These are phyloP conservation scores for Blastobotrys indianensis DNA, from an alignment of 1,139 yeast species.

Conservation along the genomic window DNA sequence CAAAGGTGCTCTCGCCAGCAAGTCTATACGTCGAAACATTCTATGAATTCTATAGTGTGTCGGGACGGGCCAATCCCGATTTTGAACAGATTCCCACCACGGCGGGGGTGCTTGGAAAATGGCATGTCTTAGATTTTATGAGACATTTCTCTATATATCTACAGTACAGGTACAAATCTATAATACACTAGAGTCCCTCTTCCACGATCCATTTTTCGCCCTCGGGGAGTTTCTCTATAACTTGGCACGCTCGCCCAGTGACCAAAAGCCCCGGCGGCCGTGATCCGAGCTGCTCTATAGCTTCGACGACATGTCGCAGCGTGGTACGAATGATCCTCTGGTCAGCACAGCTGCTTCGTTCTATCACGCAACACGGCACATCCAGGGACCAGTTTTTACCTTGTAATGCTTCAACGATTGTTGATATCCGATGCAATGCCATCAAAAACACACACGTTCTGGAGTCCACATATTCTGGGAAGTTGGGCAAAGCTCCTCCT, in stretches of 20 bases:
- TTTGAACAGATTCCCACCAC: too few species aligned
- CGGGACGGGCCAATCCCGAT: too few species aligned
- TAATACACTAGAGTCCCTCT: slow-evolving; percentile 43
- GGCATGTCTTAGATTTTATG: too few species aligned
- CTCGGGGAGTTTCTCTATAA: slow-evolving; percentile 32
- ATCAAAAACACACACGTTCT: slow-evolving; percentile 85
- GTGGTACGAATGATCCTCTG: slow-evolving; percentile 79
- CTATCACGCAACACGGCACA: slow-evolving; percentile 80
- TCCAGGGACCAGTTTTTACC: slow-evolving; percentile 60
- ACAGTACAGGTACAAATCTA: too few species aligned
- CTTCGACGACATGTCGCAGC: slow-evolving; percentile 58
- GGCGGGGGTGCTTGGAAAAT: too few species aligned
- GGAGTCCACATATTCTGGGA: slow-evolving; percentile 65
- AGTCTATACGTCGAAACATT: too few species aligned
- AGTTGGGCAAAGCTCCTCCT: slow-evolving; percentile 69
- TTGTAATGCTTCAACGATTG: slow-evolving; percentile 53
- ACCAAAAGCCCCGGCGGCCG: slow-evolving; percentile 92
- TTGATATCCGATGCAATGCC: slow-evolving; percentile 80
- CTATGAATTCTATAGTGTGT: too few species aligned
- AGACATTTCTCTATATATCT: too few species aligned
- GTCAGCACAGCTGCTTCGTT: slow-evolving; percentile 90
- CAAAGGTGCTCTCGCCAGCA: neutral
- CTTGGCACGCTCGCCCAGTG: slow-evolving; percentile 75
- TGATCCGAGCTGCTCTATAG: slow-evolving; percentile 75
- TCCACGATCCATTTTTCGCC: slow-evolving; percentile 46